A percentile compares a stretch with the other conserved stretches of the same genome.
Conservation (phyloP, 1,284 basidiomycete genomes). For the Pseudozyma sp. region DNA sequence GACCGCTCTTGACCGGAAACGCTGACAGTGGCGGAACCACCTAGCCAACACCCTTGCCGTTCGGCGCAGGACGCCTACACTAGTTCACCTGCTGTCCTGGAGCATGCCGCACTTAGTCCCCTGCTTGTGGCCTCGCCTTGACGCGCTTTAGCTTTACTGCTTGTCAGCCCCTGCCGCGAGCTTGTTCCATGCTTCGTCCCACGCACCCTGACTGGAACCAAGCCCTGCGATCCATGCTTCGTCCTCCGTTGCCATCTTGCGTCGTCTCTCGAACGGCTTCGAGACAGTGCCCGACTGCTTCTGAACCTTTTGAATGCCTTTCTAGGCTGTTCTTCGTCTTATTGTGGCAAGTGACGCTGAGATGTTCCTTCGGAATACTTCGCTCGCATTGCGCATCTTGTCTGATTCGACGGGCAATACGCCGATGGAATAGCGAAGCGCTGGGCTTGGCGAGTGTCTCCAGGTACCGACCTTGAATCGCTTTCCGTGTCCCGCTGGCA, state of each 20-base stretch:
- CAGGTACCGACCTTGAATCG: neutral
- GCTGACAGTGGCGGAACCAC: too few species aligned
- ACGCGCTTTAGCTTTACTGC: constrained; percentile 11
- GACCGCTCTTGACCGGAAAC: too few species aligned
- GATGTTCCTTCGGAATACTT: constrained; percentile 38
- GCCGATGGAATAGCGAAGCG: neutral
- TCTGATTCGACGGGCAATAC: neutral
- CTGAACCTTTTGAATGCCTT: neutral
- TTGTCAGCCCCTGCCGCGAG: constrained; percentile 25
- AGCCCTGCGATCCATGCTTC: constrained; percentile 13
- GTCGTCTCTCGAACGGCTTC: neutral
- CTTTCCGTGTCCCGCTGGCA: constrained; percentile 1
- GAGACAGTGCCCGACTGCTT: neutral
- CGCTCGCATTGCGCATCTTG: constrained; percentile 9
- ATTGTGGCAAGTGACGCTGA: neutral
- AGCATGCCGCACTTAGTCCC: constrained; percentile 18
- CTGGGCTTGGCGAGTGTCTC: neutral
- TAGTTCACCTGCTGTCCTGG: constrained; percentile 8
- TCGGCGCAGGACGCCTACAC: too few species aligned
- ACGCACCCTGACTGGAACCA: constrained; percentile 25
- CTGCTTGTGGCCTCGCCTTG: constrained; percentile 27
- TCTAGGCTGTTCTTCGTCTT: neutral
- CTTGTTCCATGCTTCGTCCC: constrained; percentile 22
- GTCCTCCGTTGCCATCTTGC: neutral
- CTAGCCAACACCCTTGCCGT: too few species aligned